Evolutionary conservation across 73 alveolate species (phyloP).

Genomic region (Effrenium voratum): DNA sequence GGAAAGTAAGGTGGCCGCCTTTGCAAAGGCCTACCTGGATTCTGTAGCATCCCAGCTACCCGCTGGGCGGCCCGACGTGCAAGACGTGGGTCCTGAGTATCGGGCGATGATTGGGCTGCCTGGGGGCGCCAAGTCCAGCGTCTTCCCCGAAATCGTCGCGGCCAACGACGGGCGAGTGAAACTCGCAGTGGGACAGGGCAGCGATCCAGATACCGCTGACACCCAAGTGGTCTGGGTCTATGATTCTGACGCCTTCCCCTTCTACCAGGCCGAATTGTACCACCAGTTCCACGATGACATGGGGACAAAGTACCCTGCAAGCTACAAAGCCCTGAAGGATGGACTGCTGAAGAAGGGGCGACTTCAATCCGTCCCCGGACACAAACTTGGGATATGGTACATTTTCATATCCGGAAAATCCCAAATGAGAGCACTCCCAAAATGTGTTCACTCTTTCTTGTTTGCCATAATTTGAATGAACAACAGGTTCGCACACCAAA

Average conservation of each 20-base stretch:
- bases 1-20: constrained; percentile 35
- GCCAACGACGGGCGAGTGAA: constrained; percentile 73
- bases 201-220: constrained; percentile 67
- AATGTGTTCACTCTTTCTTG: no score
- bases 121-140: constrained; percentile 46
- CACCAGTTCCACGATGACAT: constrained; percentile 86
- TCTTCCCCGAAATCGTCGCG: constrained; percentile 34
- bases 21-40: constrained; percentile 71
- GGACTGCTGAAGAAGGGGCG: constrained; percentile 47
- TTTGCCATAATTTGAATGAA: no score
- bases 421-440: no score
- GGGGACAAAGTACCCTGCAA: constrained; percentile 58
- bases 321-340: constrained; percentile 40
- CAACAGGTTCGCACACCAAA: no score
- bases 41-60: constrained; percentile 36
- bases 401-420: no score
- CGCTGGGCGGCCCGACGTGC: constrained; percentile 17
- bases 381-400: background rate
- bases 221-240: constrained; percentile 19
- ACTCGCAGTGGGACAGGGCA: constrained; percentile 77
- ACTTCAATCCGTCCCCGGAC: background rate
- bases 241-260: constrained; percentile 62
- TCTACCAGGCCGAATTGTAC: constrained; percentile 87
- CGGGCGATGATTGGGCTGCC: constrained; percentile 89
- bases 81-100: constrained; percentile 48